These are phyloP conservation scores for Oxytropis ochrocephala DNA, from an alignment of 306 rosid genomes.

Conservation along the genomic window DNA sequence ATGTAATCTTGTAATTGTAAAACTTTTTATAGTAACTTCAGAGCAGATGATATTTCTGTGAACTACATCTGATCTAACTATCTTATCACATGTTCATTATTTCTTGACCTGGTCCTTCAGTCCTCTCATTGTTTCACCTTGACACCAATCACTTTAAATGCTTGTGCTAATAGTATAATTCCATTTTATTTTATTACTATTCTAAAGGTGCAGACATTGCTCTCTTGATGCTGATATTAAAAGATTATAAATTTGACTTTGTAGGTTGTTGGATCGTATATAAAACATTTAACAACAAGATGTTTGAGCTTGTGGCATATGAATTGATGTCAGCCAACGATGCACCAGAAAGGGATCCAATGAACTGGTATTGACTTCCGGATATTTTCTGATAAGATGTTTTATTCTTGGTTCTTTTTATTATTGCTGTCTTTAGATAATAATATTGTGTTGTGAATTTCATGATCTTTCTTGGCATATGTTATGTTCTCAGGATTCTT, in stretches of 20 bases:
- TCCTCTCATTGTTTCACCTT: not conserved
- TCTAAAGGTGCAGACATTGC: not conserved
- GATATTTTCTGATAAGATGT: not conserved
- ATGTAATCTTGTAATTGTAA: not conserved
- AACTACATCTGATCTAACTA: not conserved
- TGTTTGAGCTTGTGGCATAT: conserved; percentile 72
- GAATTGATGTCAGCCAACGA: conserved; percentile 92
- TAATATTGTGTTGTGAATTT: not conserved
- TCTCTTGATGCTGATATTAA: conserved; percentile 10
- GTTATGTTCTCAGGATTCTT: conserved; percentile 52
- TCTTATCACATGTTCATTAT: not conserved
- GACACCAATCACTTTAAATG: not conserved
- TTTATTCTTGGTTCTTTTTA: not conserved
- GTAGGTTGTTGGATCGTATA: conserved; percentile 83
- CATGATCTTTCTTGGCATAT: not conserved
- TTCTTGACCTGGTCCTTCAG: not conserved
- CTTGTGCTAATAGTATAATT: not conserved
- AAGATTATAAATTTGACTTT: conserved; percentile 5
- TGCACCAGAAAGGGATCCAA: conserved; percentile 97
- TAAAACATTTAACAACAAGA: conserved; percentile 42
- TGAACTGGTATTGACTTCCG: conserved; percentile 60
- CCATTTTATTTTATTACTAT: not conserved
- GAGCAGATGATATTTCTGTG: not conserved
- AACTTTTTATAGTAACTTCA: not conserved
- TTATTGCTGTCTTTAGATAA: not conserved